A percentile compares a stretch with the other conserved stretches of the same genome.
Conservation (phyloP, 371 early-diverging fungal species). For the Actinomortierella ambigua region DNA sequence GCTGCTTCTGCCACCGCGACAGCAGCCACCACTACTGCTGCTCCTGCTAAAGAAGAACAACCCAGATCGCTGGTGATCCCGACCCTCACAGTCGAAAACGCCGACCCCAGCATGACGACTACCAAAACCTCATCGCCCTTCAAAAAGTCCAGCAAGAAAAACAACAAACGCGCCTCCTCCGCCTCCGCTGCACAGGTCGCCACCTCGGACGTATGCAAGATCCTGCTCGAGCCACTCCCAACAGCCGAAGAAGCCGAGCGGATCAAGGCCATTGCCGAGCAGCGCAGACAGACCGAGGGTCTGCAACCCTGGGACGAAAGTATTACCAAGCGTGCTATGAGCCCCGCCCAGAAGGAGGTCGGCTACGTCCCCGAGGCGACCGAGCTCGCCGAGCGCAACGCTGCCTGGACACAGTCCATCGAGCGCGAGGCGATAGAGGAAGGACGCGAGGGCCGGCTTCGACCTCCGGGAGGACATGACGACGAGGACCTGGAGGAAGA, state of each 20-base stretch:
- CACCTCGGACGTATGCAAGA: conserved; percentile 7
- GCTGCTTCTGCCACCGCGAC: conserved; percentile 1
- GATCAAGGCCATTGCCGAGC: conserved; percentile 18
- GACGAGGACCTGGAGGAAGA: no score
- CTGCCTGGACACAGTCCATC: no score
- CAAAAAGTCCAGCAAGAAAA: no score
- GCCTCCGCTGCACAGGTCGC: no score
- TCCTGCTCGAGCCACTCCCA: conserved; percentile 35
- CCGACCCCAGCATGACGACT: no score
- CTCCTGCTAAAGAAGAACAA: background rate
- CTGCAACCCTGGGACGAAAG: conserved; percentile 33
- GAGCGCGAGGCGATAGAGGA: no score
- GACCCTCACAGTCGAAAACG: no score
- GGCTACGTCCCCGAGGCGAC: conserved; percentile 35
- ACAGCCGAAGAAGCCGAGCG: conserved; percentile 20
- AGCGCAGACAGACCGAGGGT: conserved; percentile 19
- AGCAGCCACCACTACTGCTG: background rate
- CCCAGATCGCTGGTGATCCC: background rate
- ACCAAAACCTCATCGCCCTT: no score
- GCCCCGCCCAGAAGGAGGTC: conserved; percentile 23
- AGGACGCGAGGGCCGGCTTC: no score
- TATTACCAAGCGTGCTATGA: conserved; percentile 43
- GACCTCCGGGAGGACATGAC: no score
- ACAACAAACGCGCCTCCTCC: no score
- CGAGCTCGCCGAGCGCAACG: conserved; percentile 1